Percentiles rank a stretch among this genome's conserved stretches.
phyloP scores from a whole-genome alignment of 2,329 filamentous ascomycete species.

The Penicillium sp. region DNA sequence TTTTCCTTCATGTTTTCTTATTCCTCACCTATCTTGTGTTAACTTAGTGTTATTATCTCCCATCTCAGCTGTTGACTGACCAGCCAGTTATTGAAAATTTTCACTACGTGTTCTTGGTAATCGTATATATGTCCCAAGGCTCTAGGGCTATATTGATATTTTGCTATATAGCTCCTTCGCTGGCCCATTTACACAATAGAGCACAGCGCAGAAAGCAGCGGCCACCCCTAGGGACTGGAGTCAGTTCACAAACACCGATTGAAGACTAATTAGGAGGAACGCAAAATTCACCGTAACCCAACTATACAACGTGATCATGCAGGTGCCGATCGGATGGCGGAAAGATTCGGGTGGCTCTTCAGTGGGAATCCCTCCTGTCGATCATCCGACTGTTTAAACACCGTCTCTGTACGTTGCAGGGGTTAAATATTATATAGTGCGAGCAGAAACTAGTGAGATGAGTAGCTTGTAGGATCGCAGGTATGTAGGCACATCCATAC shows the following conservation, averaged over 20 bases:
- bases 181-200: neutral
- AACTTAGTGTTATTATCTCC: constrained; percentile 4
- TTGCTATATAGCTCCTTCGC: neutral
- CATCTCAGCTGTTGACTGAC: neutral
- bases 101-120: neutral
- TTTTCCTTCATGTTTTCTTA: constrained; percentile 12
- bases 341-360: neutral
- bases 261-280: neutral
- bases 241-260: neutral
- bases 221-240: neutral
- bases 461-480: neutral
- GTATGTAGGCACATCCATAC: neutral
- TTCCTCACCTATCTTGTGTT: constrained; percentile 10
- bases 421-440: neutral
- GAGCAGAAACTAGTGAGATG: neutral
- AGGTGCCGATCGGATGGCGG: neutral
- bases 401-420: neutral
- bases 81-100: neutral
- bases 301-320: neutral
- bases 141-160: neutral
- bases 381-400: neutral
- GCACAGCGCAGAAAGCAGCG: neutral
- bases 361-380: neutral
- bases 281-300: neutral
- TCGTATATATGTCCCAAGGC: neutral